Percentiles rank a stretch among this genome's conserved stretches.
These are phyloP conservation scores for Yarrowia galli DNA, from an alignment of 1,139 yeast species.

Conservation along the genomic window DNA sequence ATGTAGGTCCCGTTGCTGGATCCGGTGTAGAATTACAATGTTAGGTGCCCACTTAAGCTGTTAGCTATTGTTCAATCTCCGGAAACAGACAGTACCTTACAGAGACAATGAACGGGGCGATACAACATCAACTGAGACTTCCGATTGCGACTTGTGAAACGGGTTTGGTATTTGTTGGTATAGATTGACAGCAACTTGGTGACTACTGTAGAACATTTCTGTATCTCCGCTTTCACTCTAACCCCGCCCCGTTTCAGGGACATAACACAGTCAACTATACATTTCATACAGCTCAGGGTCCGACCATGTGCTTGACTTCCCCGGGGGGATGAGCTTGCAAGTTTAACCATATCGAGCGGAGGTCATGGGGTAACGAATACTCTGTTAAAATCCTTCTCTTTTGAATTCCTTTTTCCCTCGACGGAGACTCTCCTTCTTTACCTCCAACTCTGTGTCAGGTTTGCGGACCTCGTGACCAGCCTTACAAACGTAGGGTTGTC, in stretches of 20 bases:
- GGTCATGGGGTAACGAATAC: constrained; percentile 3
- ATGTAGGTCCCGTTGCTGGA: not conserved
- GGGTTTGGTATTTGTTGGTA: too few species aligned
- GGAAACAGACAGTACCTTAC: not conserved
- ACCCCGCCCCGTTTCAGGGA: not conserved
- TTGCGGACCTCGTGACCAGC: constrained; percentile 24
- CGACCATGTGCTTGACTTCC: not conserved
- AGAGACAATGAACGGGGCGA: not conserved
- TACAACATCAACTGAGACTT: not conserved
- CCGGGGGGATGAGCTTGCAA: constrained; percentile 27
- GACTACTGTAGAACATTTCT: too few species aligned
- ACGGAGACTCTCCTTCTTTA: not conserved
- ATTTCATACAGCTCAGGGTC: not conserved
- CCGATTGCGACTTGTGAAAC: not conserved
- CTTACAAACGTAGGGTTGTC: constrained; percentile 3
- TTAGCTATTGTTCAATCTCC: not conserved
- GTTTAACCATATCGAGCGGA: constrained; percentile 21
- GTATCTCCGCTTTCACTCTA: too few species aligned
- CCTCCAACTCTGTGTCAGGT: not conserved
- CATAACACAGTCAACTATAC: not conserved
- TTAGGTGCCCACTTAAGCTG: not conserved
- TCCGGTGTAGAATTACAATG: not conserved
- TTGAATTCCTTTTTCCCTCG: not conserved
- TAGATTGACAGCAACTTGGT: too few species aligned
- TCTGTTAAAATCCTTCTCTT: not conserved